phyloP scores from a whole-genome alignment of 805 yeast species.

The Yamadazyma sp. region DNA sequence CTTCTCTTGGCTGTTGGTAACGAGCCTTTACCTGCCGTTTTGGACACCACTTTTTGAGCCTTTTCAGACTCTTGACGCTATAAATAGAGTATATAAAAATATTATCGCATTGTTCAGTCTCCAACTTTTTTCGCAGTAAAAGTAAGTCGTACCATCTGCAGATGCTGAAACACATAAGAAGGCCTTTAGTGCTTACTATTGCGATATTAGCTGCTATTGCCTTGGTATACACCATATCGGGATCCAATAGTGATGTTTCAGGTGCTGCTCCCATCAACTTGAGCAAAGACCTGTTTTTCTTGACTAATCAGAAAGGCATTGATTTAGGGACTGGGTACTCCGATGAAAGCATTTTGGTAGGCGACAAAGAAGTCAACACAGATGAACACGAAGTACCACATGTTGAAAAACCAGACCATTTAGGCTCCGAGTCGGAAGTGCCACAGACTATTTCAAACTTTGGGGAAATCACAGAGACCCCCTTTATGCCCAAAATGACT shows the following conservation, averaged over 20 bases:
- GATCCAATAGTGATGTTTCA: constrained; percentile 21
- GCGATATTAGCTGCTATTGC: constrained; percentile 24
- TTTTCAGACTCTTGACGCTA: background rate
- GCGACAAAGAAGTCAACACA: constrained; percentile 7
- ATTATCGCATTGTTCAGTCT: constrained; percentile 4
- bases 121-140: background rate
- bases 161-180: constrained; percentile 24
- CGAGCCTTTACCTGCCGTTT: constrained; percentile 67
- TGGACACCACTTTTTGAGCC: constrained; percentile 66
- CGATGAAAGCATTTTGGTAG: constrained; percentile 13
- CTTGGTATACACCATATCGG: constrained; percentile 28
- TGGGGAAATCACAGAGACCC: constrained; percentile 31
- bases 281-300: constrained; percentile 7
- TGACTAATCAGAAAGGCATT: constrained; percentile 6
- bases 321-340: constrained; percentile 1
- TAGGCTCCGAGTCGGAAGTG: background rate
- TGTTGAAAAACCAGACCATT: background rate
- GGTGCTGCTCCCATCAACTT: constrained; percentile 23
- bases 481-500: constrained; percentile 94
- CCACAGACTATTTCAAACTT: background rate
- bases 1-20: constrained; percentile 54
- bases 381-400: constrained; percentile 4
- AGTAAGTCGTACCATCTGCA: background rate
- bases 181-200: constrained; percentile 29
- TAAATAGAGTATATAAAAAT: constrained; percentile 1